phyloP scores from a whole-genome alignment of 1,284 basidiomycete species.

The Athelia psychrophila region DNA sequence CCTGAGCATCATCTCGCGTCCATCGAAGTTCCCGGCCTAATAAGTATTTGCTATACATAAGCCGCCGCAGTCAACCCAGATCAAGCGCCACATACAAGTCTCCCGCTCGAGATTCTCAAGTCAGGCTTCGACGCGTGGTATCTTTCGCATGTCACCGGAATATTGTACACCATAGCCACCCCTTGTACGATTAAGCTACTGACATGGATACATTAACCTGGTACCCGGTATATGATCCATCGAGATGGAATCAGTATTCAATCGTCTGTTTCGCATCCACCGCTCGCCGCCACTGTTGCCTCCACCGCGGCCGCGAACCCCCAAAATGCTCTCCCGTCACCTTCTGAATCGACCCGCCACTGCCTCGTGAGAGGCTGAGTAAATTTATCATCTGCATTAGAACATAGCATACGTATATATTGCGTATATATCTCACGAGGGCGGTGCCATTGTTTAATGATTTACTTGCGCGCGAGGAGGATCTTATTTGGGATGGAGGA shows the following conservation, averaged over 20 bases:
- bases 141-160: too few relatives aligned
- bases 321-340: slow-evolving; percentile 6
- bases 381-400: slow-evolving; percentile 8
- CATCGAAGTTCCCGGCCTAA: too few relatives aligned
- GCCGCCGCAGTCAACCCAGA: too few relatives aligned
- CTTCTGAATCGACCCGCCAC: slow-evolving; percentile 19
- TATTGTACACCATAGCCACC: too few relatives aligned
- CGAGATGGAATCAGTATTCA: slow-evolving; percentile 13
- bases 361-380: slow-evolving; percentile 25
- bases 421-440: slow-evolving; percentile 63
- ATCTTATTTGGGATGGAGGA: slow-evolving; percentile 26
- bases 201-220: too few relatives aligned
- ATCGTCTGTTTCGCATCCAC: slow-evolving; percentile 27
- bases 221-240: too few relatives aligned
- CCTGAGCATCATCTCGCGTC: too few relatives aligned
- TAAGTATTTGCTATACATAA: too few relatives aligned
- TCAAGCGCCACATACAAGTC: too few relatives aligned
- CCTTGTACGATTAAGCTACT: too few relatives aligned
- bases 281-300: slow-evolving; percentile 19
- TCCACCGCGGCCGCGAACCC: slow-evolving; percentile 20
- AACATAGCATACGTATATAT: slow-evolving; percentile 43
- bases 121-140: too few relatives aligned
- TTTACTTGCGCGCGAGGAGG: slow-evolving; percentile 51
- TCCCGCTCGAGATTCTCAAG: too few relatives aligned
- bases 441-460: slow-evolving; percentile 64